phyloP scores from a whole-genome alignment of 768 basidiomycete genomes.

The Agaricus bisporus region DNA sequence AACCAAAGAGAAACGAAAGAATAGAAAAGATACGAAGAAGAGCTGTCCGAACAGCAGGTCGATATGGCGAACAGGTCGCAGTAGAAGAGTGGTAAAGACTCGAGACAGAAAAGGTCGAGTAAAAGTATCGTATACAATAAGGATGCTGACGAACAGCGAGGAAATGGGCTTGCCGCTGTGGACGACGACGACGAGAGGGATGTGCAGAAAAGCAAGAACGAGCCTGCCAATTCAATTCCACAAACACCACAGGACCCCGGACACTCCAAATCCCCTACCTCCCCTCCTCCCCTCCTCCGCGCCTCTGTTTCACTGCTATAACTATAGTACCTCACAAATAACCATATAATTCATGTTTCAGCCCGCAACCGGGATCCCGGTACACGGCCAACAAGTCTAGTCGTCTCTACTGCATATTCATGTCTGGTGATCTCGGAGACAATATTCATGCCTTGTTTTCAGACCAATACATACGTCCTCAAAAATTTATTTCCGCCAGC shows the following conservation, averaged over 20 bases:
- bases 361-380: too few species aligned
- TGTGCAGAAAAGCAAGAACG: conserved; percentile 7
- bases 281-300: neutral
- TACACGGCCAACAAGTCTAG: too few species aligned
- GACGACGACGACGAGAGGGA: conserved; percentile 15
- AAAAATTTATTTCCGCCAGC: too few species aligned
- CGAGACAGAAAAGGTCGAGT: conserved; percentile 17
- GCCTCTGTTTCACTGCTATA: neutral
- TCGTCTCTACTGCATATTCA: too few species aligned
- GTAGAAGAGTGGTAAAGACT: conserved; percentile 13
- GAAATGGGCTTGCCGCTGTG: conserved; percentile 13
- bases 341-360: too few species aligned
- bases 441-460: too few species aligned
- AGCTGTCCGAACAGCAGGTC: conserved; percentile 34
- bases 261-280: neutral
- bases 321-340: too few species aligned
- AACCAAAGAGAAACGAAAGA: conserved; percentile 25
- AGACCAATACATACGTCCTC: too few species aligned
- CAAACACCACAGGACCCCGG: conserved; percentile 3
- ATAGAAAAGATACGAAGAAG: conserved; percentile 18
- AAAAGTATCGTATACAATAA: conserved; percentile 14
- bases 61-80: conserved; percentile 24
- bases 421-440: too few species aligned
- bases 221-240: conserved; percentile 5
- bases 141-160: conserved; percentile 8